phyloP scores from a whole-genome alignment of 2,329 filamentous ascomycete species.

The Stemphylium beticola region DNA sequence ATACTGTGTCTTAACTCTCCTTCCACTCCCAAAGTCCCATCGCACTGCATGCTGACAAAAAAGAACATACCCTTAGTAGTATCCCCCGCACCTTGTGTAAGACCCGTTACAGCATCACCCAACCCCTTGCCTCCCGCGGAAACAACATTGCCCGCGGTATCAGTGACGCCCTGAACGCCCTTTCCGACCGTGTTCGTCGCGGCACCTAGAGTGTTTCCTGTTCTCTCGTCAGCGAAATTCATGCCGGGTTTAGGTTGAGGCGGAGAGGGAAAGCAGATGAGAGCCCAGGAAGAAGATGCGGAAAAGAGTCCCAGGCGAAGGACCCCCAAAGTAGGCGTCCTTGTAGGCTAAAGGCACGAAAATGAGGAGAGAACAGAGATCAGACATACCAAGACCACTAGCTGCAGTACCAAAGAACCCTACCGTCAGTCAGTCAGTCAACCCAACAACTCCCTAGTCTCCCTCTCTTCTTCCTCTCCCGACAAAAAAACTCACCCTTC shows the following conservation, averaged over 20 bases:
- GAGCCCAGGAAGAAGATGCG: background rate
- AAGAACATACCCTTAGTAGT: slow-evolving; percentile 40
- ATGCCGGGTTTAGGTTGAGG: background rate
- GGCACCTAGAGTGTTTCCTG: slow-evolving; percentile 44
- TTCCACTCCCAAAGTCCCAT: no score
- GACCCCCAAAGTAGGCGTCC: background rate
- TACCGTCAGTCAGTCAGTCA: slow-evolving; percentile 9
- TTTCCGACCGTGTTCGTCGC: slow-evolving; percentile 45
- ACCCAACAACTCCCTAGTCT: background rate
- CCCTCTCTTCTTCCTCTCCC: no score
- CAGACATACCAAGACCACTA: slow-evolving; percentile 36
- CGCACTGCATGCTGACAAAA: no score
- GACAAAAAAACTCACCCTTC: slow-evolving; percentile 25
- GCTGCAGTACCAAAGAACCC: slow-evolving; percentile 45
- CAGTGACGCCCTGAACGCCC: slow-evolving; percentile 39
- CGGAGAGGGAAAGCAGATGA: background rate
- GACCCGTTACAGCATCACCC: slow-evolving; percentile 43
- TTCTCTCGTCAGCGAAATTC: no score
- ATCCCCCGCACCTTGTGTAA: slow-evolving; percentile 44
- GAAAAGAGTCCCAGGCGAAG: background rate
- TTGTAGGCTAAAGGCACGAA: background rate
- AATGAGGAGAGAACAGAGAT: background rate
- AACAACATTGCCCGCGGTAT: slow-evolving; percentile 41
- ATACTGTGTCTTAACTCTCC: no score
- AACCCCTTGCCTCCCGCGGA: slow-evolving; percentile 43